Conservation (phyloP, 495 filamentous ascomycete genomes). For the Daldinia bambusicola region DNA sequence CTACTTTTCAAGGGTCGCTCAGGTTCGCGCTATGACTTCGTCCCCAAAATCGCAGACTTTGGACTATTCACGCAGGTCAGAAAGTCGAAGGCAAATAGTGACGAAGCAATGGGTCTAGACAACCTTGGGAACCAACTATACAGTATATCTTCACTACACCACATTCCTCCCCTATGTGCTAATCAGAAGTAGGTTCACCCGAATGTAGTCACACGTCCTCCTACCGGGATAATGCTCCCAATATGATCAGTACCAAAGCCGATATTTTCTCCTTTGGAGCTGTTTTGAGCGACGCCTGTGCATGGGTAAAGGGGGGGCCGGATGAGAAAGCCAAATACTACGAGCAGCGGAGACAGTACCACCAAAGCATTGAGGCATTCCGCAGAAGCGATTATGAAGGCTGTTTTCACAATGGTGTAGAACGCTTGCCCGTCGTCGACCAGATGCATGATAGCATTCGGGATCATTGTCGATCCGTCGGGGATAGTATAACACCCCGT, state of each 20-base stretch:
- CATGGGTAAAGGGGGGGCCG: slow-evolving; percentile 53
- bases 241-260: slow-evolving; percentile 44
- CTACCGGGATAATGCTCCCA: slow-evolving; percentile 52
- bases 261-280: slow-evolving; percentile 62
- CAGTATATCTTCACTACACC: slow-evolving; percentile 35
- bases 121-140: slow-evolving; percentile 47
- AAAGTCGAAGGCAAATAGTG: slow-evolving; percentile 12
- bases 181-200: slow-evolving; percentile 7
- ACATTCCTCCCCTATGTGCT: neutral
- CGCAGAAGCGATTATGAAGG: slow-evolving; percentile 44
- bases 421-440: slow-evolving; percentile 46
- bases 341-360: slow-evolving; percentile 44
- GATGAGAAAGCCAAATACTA: slow-evolving; percentile 51
- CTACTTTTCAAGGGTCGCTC: slow-evolving; percentile 47
- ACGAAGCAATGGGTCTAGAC: slow-evolving; percentile 45
- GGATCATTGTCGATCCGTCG: slow-evolving; percentile 14
- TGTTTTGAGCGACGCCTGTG: slow-evolving; percentile 57
- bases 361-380: slow-evolving; percentile 30
- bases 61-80: slow-evolving; percentile 49
- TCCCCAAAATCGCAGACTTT: slow-evolving; percentile 56
- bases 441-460: slow-evolving; percentile 43
- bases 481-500: slow-evolving; percentile 41
- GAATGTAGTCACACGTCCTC: slow-evolving; percentile 37
- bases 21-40: slow-evolving; percentile 46
- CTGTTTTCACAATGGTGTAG: slow-evolving; percentile 58